A percentile compares a stretch with the other conserved stretches of the same genome.
These are phyloP conservation scores for Fusarium veterinarium DNA, from an alignment of 2,329 filamentous ascomycete genomes.

Conservation along the genomic window DNA sequence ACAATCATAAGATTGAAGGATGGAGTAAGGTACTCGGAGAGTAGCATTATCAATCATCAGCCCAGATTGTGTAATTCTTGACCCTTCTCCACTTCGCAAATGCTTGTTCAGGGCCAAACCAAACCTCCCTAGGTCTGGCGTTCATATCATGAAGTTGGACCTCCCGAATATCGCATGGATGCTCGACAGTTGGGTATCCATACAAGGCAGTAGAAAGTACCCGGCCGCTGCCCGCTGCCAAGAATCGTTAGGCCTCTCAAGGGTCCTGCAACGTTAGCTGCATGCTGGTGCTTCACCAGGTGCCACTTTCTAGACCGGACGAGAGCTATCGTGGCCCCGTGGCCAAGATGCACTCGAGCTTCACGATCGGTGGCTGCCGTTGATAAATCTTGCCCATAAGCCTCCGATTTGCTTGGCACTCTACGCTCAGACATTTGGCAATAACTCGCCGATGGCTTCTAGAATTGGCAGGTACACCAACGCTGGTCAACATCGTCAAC, in stretches of 20 bases:
- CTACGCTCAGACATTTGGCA: not conserved
- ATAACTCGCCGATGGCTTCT: not conserved
- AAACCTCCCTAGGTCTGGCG: slow-evolving; percentile 10
- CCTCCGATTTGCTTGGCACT: not conserved
- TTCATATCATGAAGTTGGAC: slow-evolving; percentile 20
- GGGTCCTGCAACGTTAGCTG: slow-evolving; percentile 27
- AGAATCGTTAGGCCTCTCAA: slow-evolving; percentile 27
- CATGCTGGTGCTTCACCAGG: slow-evolving; percentile 17
- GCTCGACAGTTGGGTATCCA: slow-evolving; percentile 12
- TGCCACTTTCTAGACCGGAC: slow-evolving; percentile 4
- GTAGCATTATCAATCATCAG: slow-evolving; percentile 26
- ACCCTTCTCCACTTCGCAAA: slow-evolving; percentile 13
- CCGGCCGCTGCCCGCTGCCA: slow-evolving; percentile 13
- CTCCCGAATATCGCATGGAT: slow-evolving; percentile 21
- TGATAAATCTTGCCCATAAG: not conserved
- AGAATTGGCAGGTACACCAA: not conserved
- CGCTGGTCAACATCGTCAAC: not conserved
- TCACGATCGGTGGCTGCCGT: slow-evolving; percentile 18
- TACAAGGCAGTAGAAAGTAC: not conserved
- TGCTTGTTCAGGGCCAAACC: slow-evolving; percentile 24
- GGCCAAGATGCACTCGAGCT: slow-evolving; percentile 6
- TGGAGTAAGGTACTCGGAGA: not conserved
- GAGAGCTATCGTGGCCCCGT: slow-evolving; percentile 22
- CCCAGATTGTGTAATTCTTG: slow-evolving; percentile 25
- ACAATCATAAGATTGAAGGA: slow-evolving; percentile 9